Evolutionary conservation across 75 land plant genomes (phyloP), one percentile per base, ranked within the genome.

Genomic region (Larix kaempferi): DNA sequence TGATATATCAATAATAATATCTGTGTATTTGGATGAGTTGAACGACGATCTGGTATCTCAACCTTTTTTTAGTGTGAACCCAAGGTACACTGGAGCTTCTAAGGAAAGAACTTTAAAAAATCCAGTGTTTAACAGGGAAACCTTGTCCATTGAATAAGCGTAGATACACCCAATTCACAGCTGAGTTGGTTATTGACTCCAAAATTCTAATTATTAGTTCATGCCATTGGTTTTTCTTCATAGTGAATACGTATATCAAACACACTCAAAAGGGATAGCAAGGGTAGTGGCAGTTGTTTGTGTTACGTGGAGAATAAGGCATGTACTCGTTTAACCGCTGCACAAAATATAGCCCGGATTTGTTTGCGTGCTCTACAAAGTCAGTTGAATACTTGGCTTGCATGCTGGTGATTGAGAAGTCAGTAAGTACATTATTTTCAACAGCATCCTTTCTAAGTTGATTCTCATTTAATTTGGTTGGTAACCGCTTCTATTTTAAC

Each of bases 111-210:
- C n/a, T n/a, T n/a, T n/a, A n/a, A n/a, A n/a, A n/a, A n/a, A n/a
- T n/a, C n/a, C n/a, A n/a, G n/a, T n/a, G n/a, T n/a, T n/a, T n/a
- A n/a, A n/a, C 12, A 6, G 29, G 67, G 44, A 67, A 67, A 23
- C 72, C 37, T 67, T 39, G 52, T 67, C 44, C 37, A 21, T 44
- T 67, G 72, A 22, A 67, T 67, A 21, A 67, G 23, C 72, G 21
- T 4, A n/a, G 23, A 64, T 27, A n/a, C n/a, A 13, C 23, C 72
- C 67, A 0, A 5, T 5, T 67, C 22, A 39, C 33, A 64, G 29
- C 39, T 44, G 72, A 44, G 11, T 67, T 67, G 71, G 44, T 19
- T 37, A 21, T 66, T 37, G 35, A 66, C 71, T 66, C 19, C 44
- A 6, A 33, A 19, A 35, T 67, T 39, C 39, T 67, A 1, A 7